Conservation (phyloP, 129 eudicot genomes). For the Lactuca saligna region DNA sequence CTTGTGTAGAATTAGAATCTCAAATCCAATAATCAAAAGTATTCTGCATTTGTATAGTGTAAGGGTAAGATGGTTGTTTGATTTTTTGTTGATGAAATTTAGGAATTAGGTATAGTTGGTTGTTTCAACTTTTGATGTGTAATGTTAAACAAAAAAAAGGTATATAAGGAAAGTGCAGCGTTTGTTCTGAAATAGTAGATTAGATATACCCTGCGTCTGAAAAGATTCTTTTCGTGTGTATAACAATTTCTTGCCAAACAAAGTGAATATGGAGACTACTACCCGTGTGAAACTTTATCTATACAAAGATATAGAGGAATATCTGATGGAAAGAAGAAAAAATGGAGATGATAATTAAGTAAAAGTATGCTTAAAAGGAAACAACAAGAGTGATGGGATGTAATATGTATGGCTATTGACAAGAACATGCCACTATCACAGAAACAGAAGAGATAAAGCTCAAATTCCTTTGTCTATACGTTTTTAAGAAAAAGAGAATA, state of each 20-base stretch:
- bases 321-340: slow-evolving; percentile 18
- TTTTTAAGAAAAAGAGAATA: slow-evolving; percentile 1
- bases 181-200: slow-evolving; percentile 12
- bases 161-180: slow-evolving; percentile 5
- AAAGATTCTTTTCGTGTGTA: slow-evolving; percentile 20
- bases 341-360: slow-evolving; percentile 10
- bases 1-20: slow-evolving; percentile 1
- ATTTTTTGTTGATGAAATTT: not conserved
- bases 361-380: slow-evolving; percentile 13
- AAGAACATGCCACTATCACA: slow-evolving; percentile 14
- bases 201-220: not conserved
- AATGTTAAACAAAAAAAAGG: slow-evolving; percentile 9
- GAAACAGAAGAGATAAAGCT: slow-evolving; percentile 14
- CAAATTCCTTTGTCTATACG: slow-evolving; percentile 7
- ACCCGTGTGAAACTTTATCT: slow-evolving; percentile 3
- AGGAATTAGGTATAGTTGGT: not conserved
- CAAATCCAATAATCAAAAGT: slow-evolving; percentile 14
- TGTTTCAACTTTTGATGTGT: not conserved
- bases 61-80: slow-evolving; percentile 6
- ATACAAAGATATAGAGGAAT: slow-evolving; percentile 21
- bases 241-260: slow-evolving; percentile 1
- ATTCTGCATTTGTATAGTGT: slow-evolving; percentile 19
- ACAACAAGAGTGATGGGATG: slow-evolving; percentile 18
- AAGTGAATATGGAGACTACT: slow-evolving; percentile 7
- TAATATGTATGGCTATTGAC: slow-evolving; percentile 19